A percentile compares a stretch with the other conserved stretches of the same genome.
These are phyloP conservation scores for Pseudocercospora musae DNA, from an alignment of 2,329 filamentous ascomycete species.

Conservation along the genomic window DNA sequence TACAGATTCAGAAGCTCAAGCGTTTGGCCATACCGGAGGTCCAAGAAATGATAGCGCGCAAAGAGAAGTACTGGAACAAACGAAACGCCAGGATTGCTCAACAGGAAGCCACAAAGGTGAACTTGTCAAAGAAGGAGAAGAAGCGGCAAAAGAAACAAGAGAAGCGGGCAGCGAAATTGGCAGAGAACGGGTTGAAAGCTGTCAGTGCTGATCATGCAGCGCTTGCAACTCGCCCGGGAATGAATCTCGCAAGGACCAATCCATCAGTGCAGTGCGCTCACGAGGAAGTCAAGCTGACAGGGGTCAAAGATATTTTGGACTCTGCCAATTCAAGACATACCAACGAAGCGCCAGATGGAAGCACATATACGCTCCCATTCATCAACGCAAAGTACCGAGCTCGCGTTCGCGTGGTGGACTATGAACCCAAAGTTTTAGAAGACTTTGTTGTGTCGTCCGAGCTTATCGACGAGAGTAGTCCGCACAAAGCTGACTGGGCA, in stretches of 20 bases:
- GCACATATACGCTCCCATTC: conserved; percentile 29
- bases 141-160: conserved; percentile 39
- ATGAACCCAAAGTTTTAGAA: conserved; percentile 64
- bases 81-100: conserved; percentile 27
- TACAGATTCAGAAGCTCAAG: conserved; percentile 58
- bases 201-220: background rate
- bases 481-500: conserved; percentile 35
- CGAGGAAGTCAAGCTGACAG: conserved; percentile 40
- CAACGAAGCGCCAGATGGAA: conserved; percentile 38
- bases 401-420: conserved; percentile 77
- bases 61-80: conserved; percentile 55
- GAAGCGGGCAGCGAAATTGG: conserved; percentile 26
- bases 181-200: background rate
- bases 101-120: conserved; percentile 13
- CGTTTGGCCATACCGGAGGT: conserved; percentile 38
- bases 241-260: conserved; percentile 19
- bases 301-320: conserved; percentile 50
- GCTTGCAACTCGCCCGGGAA: background rate
- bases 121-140: conserved; percentile 20
- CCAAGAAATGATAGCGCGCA: conserved; percentile 60
- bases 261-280: conserved; percentile 41
- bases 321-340: conserved; percentile 44
- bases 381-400: conserved; percentile 65
- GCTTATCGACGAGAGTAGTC: conserved; percentile 1
- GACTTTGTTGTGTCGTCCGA: conserved; percentile 58